Conservation (phyloP, 805 yeast genomes). For the Naumovozyma dairenensis region DNA sequence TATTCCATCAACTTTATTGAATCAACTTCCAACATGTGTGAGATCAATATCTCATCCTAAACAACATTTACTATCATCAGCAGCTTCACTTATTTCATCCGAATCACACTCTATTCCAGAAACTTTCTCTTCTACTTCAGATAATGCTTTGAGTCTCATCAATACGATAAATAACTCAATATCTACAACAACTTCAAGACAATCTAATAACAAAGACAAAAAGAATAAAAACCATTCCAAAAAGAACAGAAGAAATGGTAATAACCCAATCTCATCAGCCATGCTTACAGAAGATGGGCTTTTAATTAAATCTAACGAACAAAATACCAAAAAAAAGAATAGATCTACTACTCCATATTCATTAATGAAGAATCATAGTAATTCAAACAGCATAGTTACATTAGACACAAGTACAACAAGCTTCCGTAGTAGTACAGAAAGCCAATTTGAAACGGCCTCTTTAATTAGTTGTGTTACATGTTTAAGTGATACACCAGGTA, state of each 20-base stretch:
- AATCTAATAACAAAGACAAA: too few species aligned
- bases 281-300: constrained; percentile 29
- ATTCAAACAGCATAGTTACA: background rate
- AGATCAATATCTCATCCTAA: too few species aligned
- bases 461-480: constrained; percentile 30
- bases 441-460: constrained; percentile 25
- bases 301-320: constrained; percentile 21
- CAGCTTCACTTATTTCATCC: too few species aligned
- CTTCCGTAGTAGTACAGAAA: constrained; percentile 5
- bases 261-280: constrained; percentile 18
- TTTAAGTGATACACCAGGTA: constrained; percentile 15
- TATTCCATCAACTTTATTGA: too few species aligned
- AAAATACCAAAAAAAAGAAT: background rate
- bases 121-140: too few species aligned
- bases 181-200: too few species aligned
- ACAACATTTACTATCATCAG: too few species aligned
- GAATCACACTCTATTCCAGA: too few species aligned
- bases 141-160: too few species aligned
- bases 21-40: too few species aligned
- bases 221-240: too few species aligned
- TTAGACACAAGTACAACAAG: constrained; percentile 8
- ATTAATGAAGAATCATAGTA: background rate
- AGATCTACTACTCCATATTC: background rate
- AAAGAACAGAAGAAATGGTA: constrained; percentile 1
- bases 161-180: too few species aligned